These are phyloP conservation scores for cucumber (Cucumis sativus) DNA, from an alignment of 306 rosid species.

Conservation along the genomic window Cucumber_9930_V3 NC_026660.2:15001501-15002000, in stretches of 20 bases:
- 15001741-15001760: slow-evolving; percentile 36
- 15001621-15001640: slow-evolving; percentile 49
- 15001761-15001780: slow-evolving; percentile 47
- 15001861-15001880: slow-evolving; percentile 32
- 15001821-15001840: slow-evolving; percentile 31
- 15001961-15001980: slow-evolving; percentile 36
- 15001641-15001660: slow-evolving; percentile 97
- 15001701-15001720: slow-evolving; percentile 56
- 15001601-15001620: slow-evolving; percentile 32
- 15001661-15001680: slow-evolving; percentile 67
- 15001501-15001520: slow-evolving; percentile 49
- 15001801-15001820: slow-evolving; percentile 19
- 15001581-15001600: slow-evolving; percentile 42
- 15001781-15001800: slow-evolving; percentile 36
- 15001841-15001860: slow-evolving; percentile 26
- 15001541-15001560: slow-evolving; percentile 45
- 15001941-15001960: slow-evolving; percentile 26
- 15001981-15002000: slow-evolving; percentile 32
- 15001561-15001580: slow-evolving; percentile 32
- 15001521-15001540: slow-evolving; percentile 44
- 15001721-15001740: slow-evolving; percentile 44
- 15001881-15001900: slow-evolving; percentile 41
- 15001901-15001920: slow-evolving; percentile 41
- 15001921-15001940: slow-evolving; percentile 30
- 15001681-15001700: slow-evolving; percentile 56